Evolutionary conservation across 2,329 filamentous ascomycete genomes (phyloP).

Genomic region (Phaeosphaeriaceae sp.): DNA sequence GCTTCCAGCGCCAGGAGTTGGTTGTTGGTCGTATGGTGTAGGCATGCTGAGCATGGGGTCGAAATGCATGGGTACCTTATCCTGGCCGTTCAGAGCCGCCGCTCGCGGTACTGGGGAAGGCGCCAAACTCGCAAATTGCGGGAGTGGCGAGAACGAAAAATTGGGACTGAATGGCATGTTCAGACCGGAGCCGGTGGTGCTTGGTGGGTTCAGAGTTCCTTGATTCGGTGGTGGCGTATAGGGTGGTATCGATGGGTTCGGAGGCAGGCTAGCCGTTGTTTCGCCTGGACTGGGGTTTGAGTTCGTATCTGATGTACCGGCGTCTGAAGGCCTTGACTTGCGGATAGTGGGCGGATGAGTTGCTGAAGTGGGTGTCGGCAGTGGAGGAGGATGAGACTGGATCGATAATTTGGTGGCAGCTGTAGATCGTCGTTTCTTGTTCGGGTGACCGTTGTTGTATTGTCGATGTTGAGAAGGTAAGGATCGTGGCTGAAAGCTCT

Average conservation of each 20-base stretch:
- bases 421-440: slow-evolving; percentile 47
- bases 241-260: slow-evolving; percentile 31
- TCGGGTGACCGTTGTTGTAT: slow-evolving; percentile 40
- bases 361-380: slow-evolving; percentile 42
- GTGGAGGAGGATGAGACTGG: slow-evolving; percentile 30
- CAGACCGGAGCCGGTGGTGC: slow-evolving; percentile 26
- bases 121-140: slow-evolving; percentile 43
- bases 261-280: slow-evolving; percentile 25
- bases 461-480: slow-evolving; percentile 31
- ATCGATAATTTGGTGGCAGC: slow-evolving; percentile 30
- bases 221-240: slow-evolving; percentile 38
- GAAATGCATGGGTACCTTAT: slow-evolving; percentile 32
- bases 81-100: slow-evolving; percentile 24
- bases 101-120: slow-evolving; percentile 38
- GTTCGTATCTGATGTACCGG: slow-evolving; percentile 26
- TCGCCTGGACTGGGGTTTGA: slow-evolving; percentile 33
- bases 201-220: slow-evolving; percentile 22
- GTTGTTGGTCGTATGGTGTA: slow-evolving; percentile 51
- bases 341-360: slow-evolving; percentile 31
- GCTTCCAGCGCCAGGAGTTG: slow-evolving; percentile 55
- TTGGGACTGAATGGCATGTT: slow-evolving; percentile 52
- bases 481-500: slow-evolving; percentile 36
- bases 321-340: slow-evolving; percentile 30
- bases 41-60: slow-evolving; percentile 53
- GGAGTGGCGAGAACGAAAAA: slow-evolving; percentile 48